Percentiles rank a stretch among this genome's conserved stretches.
These are phyloP conservation scores for Musa itinerans DNA, from an alignment of 176 grass and related monocot genomes.

Conservation along the genomic window DNA sequence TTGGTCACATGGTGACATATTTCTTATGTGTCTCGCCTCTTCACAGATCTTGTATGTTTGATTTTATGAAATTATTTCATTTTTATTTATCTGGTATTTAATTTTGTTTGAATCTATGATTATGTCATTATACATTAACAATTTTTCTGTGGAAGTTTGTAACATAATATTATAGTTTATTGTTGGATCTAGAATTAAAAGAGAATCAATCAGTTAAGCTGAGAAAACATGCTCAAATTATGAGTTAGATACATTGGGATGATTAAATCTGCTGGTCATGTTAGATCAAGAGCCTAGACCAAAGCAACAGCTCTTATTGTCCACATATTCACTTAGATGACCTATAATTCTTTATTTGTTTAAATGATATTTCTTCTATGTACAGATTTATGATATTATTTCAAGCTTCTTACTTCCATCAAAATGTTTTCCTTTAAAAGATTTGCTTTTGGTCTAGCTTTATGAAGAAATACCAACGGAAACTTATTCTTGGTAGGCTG, in stretches of 20 bases:
- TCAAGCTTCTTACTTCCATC: too few species aligned
- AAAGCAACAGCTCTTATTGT: neutral
- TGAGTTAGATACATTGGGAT: neutral
- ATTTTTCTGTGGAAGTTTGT: neutral
- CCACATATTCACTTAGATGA: neutral
- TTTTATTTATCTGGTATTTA: neutral
- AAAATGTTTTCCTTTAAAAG: too few species aligned
- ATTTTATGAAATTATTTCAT: slow-evolving; percentile 11
- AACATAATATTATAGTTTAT: neutral
- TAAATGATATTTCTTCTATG: neutral
- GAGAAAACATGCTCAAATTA: neutral
- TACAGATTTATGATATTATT: neutral
- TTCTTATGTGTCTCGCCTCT: slow-evolving; percentile 93
- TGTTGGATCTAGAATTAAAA: neutral
- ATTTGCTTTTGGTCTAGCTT: too few species aligned
- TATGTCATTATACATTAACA: neutral
- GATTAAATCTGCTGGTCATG: neutral
- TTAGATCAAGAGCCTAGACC: neutral
- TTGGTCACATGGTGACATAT: slow-evolving; percentile 92
- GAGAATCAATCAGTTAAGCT: neutral
- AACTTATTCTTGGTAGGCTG: neutral
- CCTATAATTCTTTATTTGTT: neutral
- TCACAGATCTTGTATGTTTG: slow-evolving; percentile 88
- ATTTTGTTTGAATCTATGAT: neutral
- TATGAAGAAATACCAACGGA: neutral